Conservation (phyloP, 768 basidiomycete species). For the Candolleomyces eurysporus region DNA sequence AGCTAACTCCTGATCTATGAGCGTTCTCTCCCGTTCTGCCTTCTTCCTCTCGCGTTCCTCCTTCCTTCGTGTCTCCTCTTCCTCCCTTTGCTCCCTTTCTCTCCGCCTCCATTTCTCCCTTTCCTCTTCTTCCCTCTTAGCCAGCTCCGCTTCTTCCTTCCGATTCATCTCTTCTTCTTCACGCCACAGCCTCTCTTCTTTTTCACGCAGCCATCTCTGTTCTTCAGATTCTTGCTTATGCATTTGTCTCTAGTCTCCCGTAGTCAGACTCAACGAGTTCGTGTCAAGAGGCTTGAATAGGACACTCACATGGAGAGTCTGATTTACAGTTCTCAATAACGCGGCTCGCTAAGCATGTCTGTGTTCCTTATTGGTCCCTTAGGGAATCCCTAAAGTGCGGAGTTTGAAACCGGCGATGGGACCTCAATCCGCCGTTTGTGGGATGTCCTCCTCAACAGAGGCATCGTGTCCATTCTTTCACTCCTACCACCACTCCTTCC, state of each 20-base stretch:
- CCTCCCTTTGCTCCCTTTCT: conserved; percentile 20
- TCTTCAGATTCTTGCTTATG: conserved; percentile 11
- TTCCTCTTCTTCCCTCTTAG: conserved; percentile 17
- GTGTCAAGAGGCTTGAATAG: too few relatives aligned
- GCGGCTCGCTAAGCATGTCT: too few relatives aligned
- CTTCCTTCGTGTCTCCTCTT: conserved; percentile 14
- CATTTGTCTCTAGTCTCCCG: conserved; percentile 13
- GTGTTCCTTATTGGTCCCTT: too few relatives aligned
- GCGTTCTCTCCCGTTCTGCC: conserved; percentile 20
- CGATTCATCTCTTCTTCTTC: conserved; percentile 18
- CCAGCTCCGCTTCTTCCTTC: conserved; percentile 16
- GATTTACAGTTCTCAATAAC: too few relatives aligned
- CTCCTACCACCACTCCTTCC: too few relatives aligned
- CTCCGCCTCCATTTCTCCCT: conserved; percentile 12
- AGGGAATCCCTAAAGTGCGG: too few relatives aligned
- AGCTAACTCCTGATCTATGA: conserved; percentile 20
- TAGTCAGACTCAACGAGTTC: too few relatives aligned
- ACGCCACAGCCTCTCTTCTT: conserved; percentile 13
- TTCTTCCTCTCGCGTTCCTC: conserved; percentile 15
- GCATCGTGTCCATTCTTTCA: too few relatives aligned
- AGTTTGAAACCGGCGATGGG: too few relatives aligned
- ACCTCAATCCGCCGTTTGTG: too few relatives aligned
- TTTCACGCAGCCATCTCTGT: conserved; percentile 7
- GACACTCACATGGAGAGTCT: too few relatives aligned
- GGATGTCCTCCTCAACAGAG: too few relatives aligned